Conservation (phyloP, 306 rosid genomes). For the Cucumis cinereus region DNA sequence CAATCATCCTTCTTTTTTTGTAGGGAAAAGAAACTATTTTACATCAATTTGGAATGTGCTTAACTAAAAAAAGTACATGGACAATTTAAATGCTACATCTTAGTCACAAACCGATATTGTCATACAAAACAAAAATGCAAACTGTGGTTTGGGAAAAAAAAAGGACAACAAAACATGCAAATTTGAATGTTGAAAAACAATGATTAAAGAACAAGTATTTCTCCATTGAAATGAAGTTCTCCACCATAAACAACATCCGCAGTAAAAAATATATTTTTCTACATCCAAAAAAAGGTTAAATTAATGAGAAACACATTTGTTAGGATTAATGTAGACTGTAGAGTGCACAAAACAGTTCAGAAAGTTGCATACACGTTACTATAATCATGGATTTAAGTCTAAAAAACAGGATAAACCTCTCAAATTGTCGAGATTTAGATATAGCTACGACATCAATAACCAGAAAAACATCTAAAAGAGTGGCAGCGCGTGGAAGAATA, state of each 20-base stretch:
- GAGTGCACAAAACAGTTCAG: neutral
- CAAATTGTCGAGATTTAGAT: conserved; percentile 47
- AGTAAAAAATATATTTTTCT: neutral
- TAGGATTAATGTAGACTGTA: neutral
- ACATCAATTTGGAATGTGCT: conserved; percentile 4
- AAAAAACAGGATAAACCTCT: conserved; percentile 37
- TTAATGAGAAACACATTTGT: neutral
- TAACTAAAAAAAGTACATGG: neutral
- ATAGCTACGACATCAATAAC: conserved; percentile 60
- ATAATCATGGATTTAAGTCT: neutral
- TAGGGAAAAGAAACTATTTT: neutral
- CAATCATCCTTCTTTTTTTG: neutral
- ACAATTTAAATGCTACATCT: neutral
- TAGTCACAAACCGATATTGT: neutral
- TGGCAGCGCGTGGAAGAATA: conserved; percentile 67
- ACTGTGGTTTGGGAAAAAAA: neutral
- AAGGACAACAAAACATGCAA: neutral
- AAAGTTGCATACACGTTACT: neutral
- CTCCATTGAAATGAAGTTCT: neutral
- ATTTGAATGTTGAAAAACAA: neutral
- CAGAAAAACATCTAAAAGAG: conserved; percentile 78
- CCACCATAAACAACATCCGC: neutral
- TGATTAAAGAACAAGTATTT: neutral
- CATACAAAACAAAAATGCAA: neutral
- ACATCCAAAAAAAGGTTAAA: neutral